Base-by-base conservation (phyloP, 2,329 filamentous ascomycete genomes). In the Colletotrichum orbiculare region DNA sequence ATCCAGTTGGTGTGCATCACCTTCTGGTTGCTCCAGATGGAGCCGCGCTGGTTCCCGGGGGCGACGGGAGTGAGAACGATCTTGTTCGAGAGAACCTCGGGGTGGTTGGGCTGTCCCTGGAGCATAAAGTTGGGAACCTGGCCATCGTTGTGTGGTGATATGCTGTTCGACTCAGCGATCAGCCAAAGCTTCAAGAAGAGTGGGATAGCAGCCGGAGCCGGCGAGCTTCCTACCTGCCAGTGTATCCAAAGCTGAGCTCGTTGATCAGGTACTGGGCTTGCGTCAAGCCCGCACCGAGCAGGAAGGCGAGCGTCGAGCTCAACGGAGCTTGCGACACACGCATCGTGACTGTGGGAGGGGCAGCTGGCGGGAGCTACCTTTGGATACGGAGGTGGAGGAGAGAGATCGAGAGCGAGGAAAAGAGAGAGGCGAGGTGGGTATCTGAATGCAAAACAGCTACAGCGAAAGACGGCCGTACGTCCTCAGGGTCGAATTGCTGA, bases 51-150 rank as follows among this genome's bases (percentile, higher is more conserved):
- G 78, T 94, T 94, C 60, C 96, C 96, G 6, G 94, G 93, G 53
- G 89, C 89, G 12, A 94, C 90, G 10, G 96, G 95, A 1, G 96
- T 99, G 62, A 99, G 87, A 75, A 99, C 91, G 65, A 98, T 75
- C 76, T 94, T 93, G 83, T 98, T 95, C 70, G 94, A 97, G 65
- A 97, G 87, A 66, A 91, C 77, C 72, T 91, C 86, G 69, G 88
- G 87, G 41, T 77, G 70, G 67, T 80, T 75, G 35, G 87, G 92
- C 48, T 80, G 81, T 74, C 87, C 87, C 60, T 83, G 78, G 67
- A 88, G 76, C 63, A 78, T 75, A 73, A 87, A 90, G 74, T 85
- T 78, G 66, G 86, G 85, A 54, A 90, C 79, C 25, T 59, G 47
- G 49, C 64, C 67, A 37, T 65, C 65, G 38, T 60, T 66, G 54